Evolutionary conservation across 2,329 filamentous ascomycete genomes (phyloP), one percentile per base, ranked within the genome.

Genomic region (Colletotrichum acutatum): DNA sequence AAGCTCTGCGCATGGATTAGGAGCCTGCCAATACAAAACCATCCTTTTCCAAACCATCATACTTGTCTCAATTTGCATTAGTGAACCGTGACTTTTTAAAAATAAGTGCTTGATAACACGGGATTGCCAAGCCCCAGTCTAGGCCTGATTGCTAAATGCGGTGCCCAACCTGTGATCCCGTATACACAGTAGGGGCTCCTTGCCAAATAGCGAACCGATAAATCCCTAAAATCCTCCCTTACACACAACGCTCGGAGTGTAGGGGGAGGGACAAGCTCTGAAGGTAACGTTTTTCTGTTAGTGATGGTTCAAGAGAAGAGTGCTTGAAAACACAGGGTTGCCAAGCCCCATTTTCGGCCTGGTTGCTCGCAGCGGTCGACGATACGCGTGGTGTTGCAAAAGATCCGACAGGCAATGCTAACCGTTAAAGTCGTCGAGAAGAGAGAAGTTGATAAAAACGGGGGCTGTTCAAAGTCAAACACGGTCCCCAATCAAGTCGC

Each of bases 1-100:
- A 71, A 71, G 66, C 66, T 66, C 66, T 73, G 61, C 71, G 71
- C 66, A 65, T n/a, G 71, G 60, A 71, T 66, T 22, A 71, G 71
- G 71, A 73, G 66, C 60, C 28, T 19, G 66, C 19, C 66, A 73
- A 73, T 73, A 66, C 61, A 61, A 56, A 56, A 22, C 22, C 28
- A 26, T 62, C 71, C 71, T 71, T 58, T 57, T 70, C 60, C 70
- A 57, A 19, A 60, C 34, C 1, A 42, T 28, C 0, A 52, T 0
- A 11, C 4, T 19, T 19, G 52, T 64, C 62, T 37, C 28, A 66
- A 8, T n/a, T 4, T n/a, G 28, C 7, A 34, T 30, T 42, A 12
- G n/a, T 53, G 26, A 49, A 32, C 2, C 11, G 22, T 59, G 26
- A 9, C 14, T 34, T 24, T 19, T 9, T 7, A 26, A 22, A 11